phyloP scores from a whole-genome alignment of 352 stramenopile genomes.

The Aphanomyces cochlioides region DNA sequence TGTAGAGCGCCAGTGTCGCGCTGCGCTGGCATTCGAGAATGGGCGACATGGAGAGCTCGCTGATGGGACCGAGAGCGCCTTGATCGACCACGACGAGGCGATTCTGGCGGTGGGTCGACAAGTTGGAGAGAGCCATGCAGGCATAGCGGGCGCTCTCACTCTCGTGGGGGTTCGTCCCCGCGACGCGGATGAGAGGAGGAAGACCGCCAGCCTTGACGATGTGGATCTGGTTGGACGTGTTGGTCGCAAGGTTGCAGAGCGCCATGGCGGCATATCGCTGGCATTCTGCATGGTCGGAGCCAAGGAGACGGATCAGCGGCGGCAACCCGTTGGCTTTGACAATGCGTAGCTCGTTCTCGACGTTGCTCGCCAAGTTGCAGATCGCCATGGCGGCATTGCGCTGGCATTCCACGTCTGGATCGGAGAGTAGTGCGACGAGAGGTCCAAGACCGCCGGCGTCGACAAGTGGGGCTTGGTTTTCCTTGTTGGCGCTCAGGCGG shows the following conservation, averaged over 20 bases:
- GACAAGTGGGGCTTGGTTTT: slow-evolving; percentile 87
- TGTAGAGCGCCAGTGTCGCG: slow-evolving; percentile 91
- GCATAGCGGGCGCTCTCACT: slow-evolving; percentile 85
- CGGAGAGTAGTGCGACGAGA: slow-evolving; percentile 65
- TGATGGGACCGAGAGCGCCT: slow-evolving; percentile 72
- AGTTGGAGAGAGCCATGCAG: slow-evolving; percentile 92
- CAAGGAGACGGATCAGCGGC: slow-evolving; percentile 60
- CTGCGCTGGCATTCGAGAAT: slow-evolving; percentile 89
- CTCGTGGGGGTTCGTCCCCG: slow-evolving; percentile 46
- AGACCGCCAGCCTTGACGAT: slow-evolving; percentile 79
- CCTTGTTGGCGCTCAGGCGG: slow-evolving; percentile 72
- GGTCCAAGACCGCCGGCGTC: slow-evolving; percentile 71
- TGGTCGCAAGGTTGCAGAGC: slow-evolving; percentile 93
- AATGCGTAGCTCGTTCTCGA: slow-evolving; percentile 67
- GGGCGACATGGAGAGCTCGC: slow-evolving; percentile 68
- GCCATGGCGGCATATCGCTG: slow-evolving; percentile 90
- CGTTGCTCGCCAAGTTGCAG: slow-evolving; percentile 80
- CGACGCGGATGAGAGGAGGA: slow-evolving; percentile 75
- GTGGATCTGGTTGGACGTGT: slow-evolving; percentile 86
- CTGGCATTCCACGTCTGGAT: slow-evolving; percentile 57
- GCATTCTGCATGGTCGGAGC: slow-evolving; percentile 48
- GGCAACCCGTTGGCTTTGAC: slow-evolving; percentile 70
- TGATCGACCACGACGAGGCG: slow-evolving; percentile 85
- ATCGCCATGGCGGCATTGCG: slow-evolving; percentile 77
- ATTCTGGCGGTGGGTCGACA: slow-evolving; percentile 87